These are phyloP conservation scores for Musa beccarii DNA, from an alignment of 176 grass and related monocot species.

Conservation along the genomic window DNA sequence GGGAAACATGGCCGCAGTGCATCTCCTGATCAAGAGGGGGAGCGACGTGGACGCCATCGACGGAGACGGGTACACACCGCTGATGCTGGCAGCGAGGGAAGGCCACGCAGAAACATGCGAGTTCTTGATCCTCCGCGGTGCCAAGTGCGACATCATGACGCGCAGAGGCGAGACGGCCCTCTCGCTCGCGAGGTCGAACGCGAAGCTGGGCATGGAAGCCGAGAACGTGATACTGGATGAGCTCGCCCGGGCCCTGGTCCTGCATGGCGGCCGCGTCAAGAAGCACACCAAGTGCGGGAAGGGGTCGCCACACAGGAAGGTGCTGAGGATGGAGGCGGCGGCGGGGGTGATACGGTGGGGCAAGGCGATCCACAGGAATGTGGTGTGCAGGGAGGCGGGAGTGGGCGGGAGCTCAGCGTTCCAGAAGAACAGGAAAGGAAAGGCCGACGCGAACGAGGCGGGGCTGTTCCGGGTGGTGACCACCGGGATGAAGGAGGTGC, in stretches of 20 bases:
- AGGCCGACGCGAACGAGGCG: conserved; percentile 40
- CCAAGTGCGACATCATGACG: conserved; percentile 40
- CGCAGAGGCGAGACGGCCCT: conserved; percentile 68
- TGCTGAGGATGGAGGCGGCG: conserved; percentile 44
- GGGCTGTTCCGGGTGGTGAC: conserved; percentile 88
- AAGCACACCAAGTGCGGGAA: conserved; percentile 89
- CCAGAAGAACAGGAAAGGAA: conserved; percentile 42
- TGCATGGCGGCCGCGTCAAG: conserved; percentile 40
- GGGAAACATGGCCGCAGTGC: conserved; percentile 43
- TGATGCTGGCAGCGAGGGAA: conserved; percentile 84
- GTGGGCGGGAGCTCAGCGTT: conserved; percentile 66
- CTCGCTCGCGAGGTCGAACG: conserved; percentile 50
- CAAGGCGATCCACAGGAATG: conserved; percentile 43
- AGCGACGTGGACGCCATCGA: conserved; percentile 65
- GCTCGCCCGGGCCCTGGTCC: conserved; percentile 48
- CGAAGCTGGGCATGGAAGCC: conserved; percentile 42
- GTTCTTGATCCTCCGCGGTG: conserved; percentile 60
- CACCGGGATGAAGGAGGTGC: conserved; percentile 63
- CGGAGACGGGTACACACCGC: conserved; percentile 66
- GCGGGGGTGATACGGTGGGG: conserved; percentile 84
- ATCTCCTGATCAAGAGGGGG: conserved; percentile 41
- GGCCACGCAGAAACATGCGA: conserved; percentile 60
- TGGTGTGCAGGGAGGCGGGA: conserved; percentile 67
- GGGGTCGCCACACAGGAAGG: conserved; percentile 58
- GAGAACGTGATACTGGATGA: conserved; percentile 70